Base-by-base conservation (phyloP, 768 basidiomycete genomes). In the Gymnopilus junonius region DNA sequence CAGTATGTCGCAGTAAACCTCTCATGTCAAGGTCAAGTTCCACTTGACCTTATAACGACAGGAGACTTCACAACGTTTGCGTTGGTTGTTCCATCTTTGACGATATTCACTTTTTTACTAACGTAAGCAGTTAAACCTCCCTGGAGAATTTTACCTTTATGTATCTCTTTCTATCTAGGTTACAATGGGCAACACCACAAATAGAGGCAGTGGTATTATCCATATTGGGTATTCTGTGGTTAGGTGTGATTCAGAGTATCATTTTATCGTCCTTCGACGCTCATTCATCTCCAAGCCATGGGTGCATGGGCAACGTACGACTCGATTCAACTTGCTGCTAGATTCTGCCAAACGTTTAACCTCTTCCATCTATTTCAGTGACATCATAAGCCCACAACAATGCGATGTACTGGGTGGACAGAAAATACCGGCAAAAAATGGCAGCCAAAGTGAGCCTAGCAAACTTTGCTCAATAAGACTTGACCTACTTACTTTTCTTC, bases 11-110 rank as follows among this genome's bases (percentile, higher is more conserved):
- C 31, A 15, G 31, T 68, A 55, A 25, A 31, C 56, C 37, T 25
- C 32, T 8, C 40, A 27, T 51, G 7, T 29, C 35, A 17, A 57
- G 34, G 55, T 27, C 35, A 48, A 51, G 58, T 27, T 63, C 45
- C 27, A 27, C 55, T 29, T 32, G 40, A 45, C 48, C 20, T 17
- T 20, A 15, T 11, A 14, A n/a, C 32, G 15, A 21, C 64, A 93
- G 92, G 75, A 69, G 88, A 89, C 71, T 94, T 90, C 69, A 85
- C 83, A 5, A 87, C 91, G 35, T 93, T 89, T 73, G 77, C 89
- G 0, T 75, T 93, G 59, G 67, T 93, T 55, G 83, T 87, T 2
- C 84, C 91, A 14, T 85, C 89, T 3, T 54, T 87, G 23, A 91
- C 90, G 14, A 85, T 92, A 67, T 80, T 92, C 25, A 55, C 79